phyloP scores from a whole-genome alignment of 441 rosid genomes.

The Pelargonium cotyledonis region DNA sequence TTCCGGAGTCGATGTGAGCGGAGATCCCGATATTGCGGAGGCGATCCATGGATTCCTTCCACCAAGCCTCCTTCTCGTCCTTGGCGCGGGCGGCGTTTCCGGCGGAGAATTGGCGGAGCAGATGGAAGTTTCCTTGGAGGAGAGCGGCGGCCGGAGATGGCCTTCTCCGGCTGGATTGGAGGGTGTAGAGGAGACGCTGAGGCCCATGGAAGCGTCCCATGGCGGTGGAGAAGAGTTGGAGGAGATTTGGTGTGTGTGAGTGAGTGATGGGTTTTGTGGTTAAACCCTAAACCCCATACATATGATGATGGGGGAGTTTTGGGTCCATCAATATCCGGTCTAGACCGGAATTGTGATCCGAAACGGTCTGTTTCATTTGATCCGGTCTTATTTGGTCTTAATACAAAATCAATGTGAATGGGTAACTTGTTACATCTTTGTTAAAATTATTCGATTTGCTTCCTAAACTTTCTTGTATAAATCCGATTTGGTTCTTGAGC shows the following conservation, averaged over 20 bases:
- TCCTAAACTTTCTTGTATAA: too few relatives aligned
- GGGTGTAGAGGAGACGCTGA: conserved; percentile 41
- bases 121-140: conserved; percentile 42
- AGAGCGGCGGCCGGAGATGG: conserved; percentile 50
- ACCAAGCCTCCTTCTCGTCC: conserved; percentile 81
- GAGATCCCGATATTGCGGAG: conserved; percentile 92
- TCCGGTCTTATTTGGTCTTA: too few relatives aligned
- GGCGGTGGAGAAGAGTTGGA: conserved; percentile 13
- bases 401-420: too few relatives aligned
- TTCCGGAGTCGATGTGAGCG: conserved; percentile 95
- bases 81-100: conserved; percentile 67
- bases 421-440: too few relatives aligned
- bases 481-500: too few relatives aligned
- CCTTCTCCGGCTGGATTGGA: conserved; percentile 26
- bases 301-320: too few relatives aligned
- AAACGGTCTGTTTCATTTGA: too few relatives aligned
- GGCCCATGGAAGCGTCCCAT: conserved; percentile 58
- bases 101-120: conserved; percentile 53
- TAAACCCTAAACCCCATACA: conserved; percentile 27
- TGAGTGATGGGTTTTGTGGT: conserved; percentile 6
- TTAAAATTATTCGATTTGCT: too few relatives aligned
- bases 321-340: too few relatives aligned
- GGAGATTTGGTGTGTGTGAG: conserved; percentile 21
- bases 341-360: too few relatives aligned
- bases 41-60: conserved; percentile 86